phyloP scores from a whole-genome alignment of 2,329 filamentous ascomycete genomes.

The Beauveria medogensis region DNA sequence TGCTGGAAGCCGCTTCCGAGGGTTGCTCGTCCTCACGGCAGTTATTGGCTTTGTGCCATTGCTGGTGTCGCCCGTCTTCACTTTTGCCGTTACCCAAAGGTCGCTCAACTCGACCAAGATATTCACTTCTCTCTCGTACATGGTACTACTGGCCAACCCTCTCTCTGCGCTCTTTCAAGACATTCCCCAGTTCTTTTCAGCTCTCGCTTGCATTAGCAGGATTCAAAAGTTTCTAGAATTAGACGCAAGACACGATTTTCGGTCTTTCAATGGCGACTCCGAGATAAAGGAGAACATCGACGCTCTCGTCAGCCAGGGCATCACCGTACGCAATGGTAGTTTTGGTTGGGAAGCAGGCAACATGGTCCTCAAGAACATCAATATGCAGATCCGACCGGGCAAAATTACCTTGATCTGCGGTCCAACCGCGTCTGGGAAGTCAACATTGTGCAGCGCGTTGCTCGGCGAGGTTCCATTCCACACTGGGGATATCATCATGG shows the following conservation, averaged over 20 bases:
- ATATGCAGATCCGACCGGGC: slow-evolving; percentile 12
- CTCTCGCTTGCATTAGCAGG: slow-evolving; percentile 4
- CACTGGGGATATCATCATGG: too few relatives aligned
- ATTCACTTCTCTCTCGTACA: slow-evolving; percentile 17
- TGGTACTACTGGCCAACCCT: slow-evolving; percentile 13
- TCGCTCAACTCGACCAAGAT: slow-evolving; percentile 15
- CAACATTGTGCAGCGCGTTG: background rate
- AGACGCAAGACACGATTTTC: slow-evolving; percentile 5
- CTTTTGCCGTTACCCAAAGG: slow-evolving; percentile 16
- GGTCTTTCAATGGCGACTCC: too few relatives aligned
- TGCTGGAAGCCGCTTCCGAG: slow-evolving; percentile 14
- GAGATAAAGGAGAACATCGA: too few relatives aligned
- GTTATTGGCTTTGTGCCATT: slow-evolving; percentile 23
- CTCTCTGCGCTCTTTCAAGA: slow-evolving; percentile 12
- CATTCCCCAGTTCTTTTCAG: slow-evolving; percentile 6
- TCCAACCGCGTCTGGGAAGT: slow-evolving; percentile 25
- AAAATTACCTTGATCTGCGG: slow-evolving; percentile 21
- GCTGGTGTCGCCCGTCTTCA: slow-evolving; percentile 21
- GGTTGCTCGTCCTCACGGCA: slow-evolving; percentile 9
- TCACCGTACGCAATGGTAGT: background rate
- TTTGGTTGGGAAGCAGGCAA: slow-evolving; percentile 20
- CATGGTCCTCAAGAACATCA: slow-evolving; percentile 16
- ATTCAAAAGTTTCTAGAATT: slow-evolving; percentile 12
- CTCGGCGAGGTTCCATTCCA: background rate
- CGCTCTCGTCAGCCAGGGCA: too few relatives aligned